Evolutionary conservation across 108 stramenopile species (phyloP).

Genomic region (Nitzschia putrida): DNA sequence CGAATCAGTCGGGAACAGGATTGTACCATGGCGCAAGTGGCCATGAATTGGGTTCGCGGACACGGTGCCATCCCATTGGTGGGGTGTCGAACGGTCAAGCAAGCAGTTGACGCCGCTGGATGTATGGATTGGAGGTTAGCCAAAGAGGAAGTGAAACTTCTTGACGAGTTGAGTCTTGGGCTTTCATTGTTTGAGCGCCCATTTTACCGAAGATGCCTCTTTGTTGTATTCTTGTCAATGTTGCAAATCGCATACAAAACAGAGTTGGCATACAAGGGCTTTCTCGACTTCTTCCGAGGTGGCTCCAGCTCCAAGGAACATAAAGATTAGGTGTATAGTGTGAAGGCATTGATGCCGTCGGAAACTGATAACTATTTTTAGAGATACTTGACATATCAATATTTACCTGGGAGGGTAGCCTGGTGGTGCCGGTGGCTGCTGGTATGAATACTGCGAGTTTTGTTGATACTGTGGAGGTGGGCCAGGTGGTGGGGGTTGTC

Average conservation of each 20-base stretch:
- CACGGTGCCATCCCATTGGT: slow-evolving; percentile 66
- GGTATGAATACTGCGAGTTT: slow-evolving; percentile 24
- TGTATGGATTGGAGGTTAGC: slow-evolving; percentile 50
- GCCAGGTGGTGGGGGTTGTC: slow-evolving; percentile 35
- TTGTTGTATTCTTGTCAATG: slow-evolving; percentile 27
- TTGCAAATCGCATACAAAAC: slow-evolving; percentile 23
- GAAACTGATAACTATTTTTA: slow-evolving; percentile 10
- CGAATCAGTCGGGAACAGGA: slow-evolving; percentile 41
- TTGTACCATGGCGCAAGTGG: slow-evolving; percentile 75
- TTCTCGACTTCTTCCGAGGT: neutral
- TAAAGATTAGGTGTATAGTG: neutral
- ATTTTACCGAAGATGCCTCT: slow-evolving; percentile 12
- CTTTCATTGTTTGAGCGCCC: slow-evolving; percentile 28
- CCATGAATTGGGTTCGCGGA: slow-evolving; percentile 71
- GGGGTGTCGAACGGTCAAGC: slow-evolving; percentile 58
- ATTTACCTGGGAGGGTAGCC: slow-evolving; percentile 5
- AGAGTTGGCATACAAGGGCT: slow-evolving; percentile 3
- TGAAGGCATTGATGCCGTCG: neutral
- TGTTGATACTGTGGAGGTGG: slow-evolving; percentile 36
- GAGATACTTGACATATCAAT: slow-evolving; percentile 1
- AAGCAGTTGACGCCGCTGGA: slow-evolving; percentile 59
- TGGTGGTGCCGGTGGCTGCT: slow-evolving; percentile 28
- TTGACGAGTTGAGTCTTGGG: slow-evolving; percentile 54
- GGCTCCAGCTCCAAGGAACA: neutral
- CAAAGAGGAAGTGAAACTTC: slow-evolving; percentile 41